These are phyloP conservation scores for Geotrichum aggregatum DNA, from an alignment of 1,139 yeast genomes.

Conservation along the genomic window DNA sequence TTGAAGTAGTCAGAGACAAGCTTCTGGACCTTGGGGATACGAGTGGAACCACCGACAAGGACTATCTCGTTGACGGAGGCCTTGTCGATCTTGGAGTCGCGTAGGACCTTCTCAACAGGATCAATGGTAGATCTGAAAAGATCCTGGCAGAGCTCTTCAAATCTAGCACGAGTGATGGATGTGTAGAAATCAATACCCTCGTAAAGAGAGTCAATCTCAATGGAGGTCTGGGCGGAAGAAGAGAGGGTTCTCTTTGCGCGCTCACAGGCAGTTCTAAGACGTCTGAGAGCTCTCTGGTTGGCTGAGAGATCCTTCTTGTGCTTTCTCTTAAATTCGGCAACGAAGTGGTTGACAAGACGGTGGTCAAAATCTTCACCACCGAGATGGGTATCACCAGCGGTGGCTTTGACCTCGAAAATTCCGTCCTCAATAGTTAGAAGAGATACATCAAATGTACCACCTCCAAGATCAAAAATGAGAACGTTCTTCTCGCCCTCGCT, in stretches of 20 bases:
- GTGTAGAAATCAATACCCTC: constrained; percentile 97
- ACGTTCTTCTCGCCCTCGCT: no score
- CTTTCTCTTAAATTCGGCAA: constrained; percentile 94
- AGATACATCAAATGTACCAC: no score
- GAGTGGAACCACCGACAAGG: constrained; percentile 99
- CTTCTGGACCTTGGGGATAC: constrained; percentile 98
- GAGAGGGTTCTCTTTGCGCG: constrained; percentile 99
- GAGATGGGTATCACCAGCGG: no score
- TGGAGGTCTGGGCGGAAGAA: constrained; percentile 91
- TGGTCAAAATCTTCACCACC: no score
- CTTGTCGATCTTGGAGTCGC: constrained; percentile 90
- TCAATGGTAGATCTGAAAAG: constrained; percentile 93
- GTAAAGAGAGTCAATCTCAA: constrained; percentile 93
- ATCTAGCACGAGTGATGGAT: constrained; percentile 97
- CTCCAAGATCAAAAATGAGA: no score
- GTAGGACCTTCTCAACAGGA: constrained; percentile 97
- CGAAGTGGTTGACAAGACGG: constrained; percentile 92
- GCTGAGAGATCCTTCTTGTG: constrained; percentile 86
- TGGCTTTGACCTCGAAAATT: no score
- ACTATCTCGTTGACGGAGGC: constrained; percentile 90
- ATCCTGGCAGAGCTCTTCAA: constrained; percentile 95
- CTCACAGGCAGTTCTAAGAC: constrained; percentile 98
- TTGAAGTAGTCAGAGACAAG: constrained; percentile 96
- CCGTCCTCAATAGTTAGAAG: no score
- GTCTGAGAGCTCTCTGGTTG: constrained; percentile 95